A percentile compares a stretch with the other conserved stretches of the same genome.
phyloP scores from a whole-genome alignment of 2,329 filamentous ascomycete genomes.

The Pseudocercospora vitis region DNA sequence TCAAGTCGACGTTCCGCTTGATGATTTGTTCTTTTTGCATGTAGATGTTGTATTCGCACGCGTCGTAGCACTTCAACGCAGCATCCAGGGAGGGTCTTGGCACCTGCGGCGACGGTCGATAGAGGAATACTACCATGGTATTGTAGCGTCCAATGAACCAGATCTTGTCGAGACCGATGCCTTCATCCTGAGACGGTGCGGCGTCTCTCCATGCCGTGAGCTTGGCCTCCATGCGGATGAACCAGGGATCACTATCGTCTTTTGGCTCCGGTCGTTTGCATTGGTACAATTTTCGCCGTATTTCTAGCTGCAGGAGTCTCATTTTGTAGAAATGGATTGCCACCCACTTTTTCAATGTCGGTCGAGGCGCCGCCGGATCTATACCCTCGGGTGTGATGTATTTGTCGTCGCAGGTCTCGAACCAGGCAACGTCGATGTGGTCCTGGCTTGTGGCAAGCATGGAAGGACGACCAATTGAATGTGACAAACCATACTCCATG shows the following conservation, averaged over 20 bases:
- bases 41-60: conserved; percentile 76
- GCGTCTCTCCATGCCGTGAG: conserved; percentile 76
- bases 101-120: conserved; percentile 87
- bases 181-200: conserved; percentile 69
- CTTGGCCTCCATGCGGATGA: conserved; percentile 73
- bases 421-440: conserved; percentile 81
- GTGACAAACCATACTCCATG: conserved; percentile 85
- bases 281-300: conserved; percentile 81
- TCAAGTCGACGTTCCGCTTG: conserved; percentile 74
- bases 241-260: conserved; percentile 84
- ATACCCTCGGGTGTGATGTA: conserved; percentile 80
- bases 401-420: conserved; percentile 76
- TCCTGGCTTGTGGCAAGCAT: conserved; percentile 81
- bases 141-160: conserved; percentile 71
- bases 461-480: conserved; percentile 82
- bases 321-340: conserved; percentile 93
- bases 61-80: conserved; percentile 79
- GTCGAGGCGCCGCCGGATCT: conserved; percentile 60
- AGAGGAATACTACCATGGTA: conserved; percentile 84
- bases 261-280: conserved; percentile 74
- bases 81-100: conserved; percentile 79
- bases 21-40: conserved; percentile 79
- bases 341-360: conserved; percentile 79
- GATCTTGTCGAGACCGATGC: conserved; percentile 67
- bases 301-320: conserved; percentile 83